Percentiles rank a stretch among this genome's conserved stretches.
Conservation (phyloP, 768 basidiomycete species). For the Tylopilus balloui region DNA sequence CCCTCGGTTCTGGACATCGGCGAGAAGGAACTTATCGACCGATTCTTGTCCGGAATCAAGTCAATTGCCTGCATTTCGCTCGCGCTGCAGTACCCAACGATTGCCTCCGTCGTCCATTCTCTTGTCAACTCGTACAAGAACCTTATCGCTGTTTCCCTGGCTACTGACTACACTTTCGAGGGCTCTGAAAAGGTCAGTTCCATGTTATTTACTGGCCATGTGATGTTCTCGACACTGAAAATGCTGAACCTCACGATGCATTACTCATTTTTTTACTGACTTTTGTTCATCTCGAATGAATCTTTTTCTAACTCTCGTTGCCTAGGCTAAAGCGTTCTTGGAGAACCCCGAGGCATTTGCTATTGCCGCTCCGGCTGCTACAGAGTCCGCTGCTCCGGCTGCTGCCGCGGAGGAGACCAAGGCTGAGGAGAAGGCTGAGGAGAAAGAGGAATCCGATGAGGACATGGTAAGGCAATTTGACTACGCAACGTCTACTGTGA, state of each 20-base stretch:
- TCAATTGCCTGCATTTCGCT: slow-evolving; percentile 94
- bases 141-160: slow-evolving; percentile 81
- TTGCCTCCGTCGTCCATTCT: slow-evolving; percentile 90
- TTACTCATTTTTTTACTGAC: slow-evolving; percentile 30
- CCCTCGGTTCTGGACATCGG: slow-evolving; percentile 90
- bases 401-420: slow-evolving; percentile 56
- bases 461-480: slow-evolving; percentile 63
- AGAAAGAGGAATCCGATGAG: slow-evolving; percentile 83
- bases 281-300: not conserved
- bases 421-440: slow-evolving; percentile 72
- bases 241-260: slow-evolving; percentile 64
- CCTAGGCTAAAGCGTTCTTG: slow-evolving; percentile 89
- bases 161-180: slow-evolving; percentile 93
- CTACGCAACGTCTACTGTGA: not conserved
- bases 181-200: slow-evolving; percentile 81
- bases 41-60: slow-evolving; percentile 92
- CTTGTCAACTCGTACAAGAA: slow-evolving; percentile 99
- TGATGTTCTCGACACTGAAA: slow-evolving; percentile 60
- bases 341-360: slow-evolving; percentile 99
- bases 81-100: slow-evolving; percentile 92
- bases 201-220: slow-evolving; percentile 5
- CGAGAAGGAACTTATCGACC: slow-evolving; percentile 84
- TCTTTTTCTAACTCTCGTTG: slow-evolving; percentile 4
- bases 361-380: slow-evolving; percentile 64
- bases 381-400: slow-evolving; percentile 45